Base-by-base conservation (phyloP, 371 early-diverging fungal species). In the Mortierella sp. region DNA sequence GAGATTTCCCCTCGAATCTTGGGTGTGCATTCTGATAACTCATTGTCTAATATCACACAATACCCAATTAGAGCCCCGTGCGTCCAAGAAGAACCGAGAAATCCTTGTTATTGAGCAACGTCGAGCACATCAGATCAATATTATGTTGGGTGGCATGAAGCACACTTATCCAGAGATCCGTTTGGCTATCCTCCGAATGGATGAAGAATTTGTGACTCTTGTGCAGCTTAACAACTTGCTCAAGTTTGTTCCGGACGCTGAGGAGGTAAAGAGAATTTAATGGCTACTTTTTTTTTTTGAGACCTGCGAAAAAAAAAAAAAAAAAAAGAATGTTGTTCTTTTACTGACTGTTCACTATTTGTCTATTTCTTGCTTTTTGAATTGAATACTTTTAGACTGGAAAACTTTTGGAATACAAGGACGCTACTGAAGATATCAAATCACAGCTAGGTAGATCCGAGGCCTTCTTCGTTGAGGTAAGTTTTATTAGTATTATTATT, bases 391-490 rank as follows among this genome's bases (percentile, higher is more conserved):
- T 60, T 50, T 62, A 85, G 80, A 82, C 80, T 45, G 92, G 90
- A 9, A 82, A 87, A 56, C 70, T 95, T 43, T 83, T 88, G 1
- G 88, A 86, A 3, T 92, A 90, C 81, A 89, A 88, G 53, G 87
- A 89, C 23, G 87, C 85, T 7, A 72, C 85, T 0, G 85, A 84
- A 4, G 88, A 91, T 15, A 88, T 88, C 44, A 68, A 87, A 53
- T 84, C 81, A 52, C 84, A 84, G 6, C 82, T 96, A 26, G 86
- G 91, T 28, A 75, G 84, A 12, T 87, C 96, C 1, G 97, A 96
- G 53, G 81, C 84, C 43, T 96, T 96, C 81, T 87, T 94, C 63
- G 80, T 89, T 12, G 94, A 94, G 57, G 53, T 53, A 53, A 14
- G 21, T 6, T 14, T 15, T 37, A 5, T 37, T 37, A 21, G 26